Evolutionary conservation across 208 protist species (phyloP).

Genomic region (Leptomonas seymouri): DNA sequence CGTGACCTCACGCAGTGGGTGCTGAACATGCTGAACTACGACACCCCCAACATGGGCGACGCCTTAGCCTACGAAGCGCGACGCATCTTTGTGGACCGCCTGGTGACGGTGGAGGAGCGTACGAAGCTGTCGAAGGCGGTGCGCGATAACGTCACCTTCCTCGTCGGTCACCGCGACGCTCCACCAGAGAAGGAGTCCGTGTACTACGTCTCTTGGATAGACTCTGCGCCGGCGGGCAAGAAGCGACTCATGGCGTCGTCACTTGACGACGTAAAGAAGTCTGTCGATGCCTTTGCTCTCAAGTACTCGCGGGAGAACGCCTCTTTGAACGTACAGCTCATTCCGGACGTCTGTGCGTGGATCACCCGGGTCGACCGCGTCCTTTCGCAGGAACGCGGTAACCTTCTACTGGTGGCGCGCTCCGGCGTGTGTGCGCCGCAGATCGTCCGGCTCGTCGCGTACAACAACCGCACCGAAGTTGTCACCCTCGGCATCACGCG

Average conservation of each 20-base stretch:
- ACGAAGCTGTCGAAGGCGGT: slow-evolving; percentile 67
- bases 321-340: slow-evolving; percentile 93
- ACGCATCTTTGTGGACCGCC: slow-evolving; percentile 95
- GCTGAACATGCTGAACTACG: slow-evolving; percentile 93
- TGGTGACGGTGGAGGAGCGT: slow-evolving; percentile 89
- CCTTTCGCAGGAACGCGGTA: slow-evolving; percentile 93
- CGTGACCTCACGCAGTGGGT: slow-evolving; percentile 96
- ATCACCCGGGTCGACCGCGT: slow-evolving; percentile 96
- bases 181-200: slow-evolving; percentile 74
- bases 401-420: slow-evolving; percentile 94
- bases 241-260: slow-evolving; percentile 54
- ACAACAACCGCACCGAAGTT: slow-evolving; percentile 91
- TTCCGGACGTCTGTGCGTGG: slow-evolving; percentile 95
- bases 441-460: slow-evolving; percentile 90
- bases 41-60: slow-evolving; percentile 84
- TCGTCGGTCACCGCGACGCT: slow-evolving; percentile 69
- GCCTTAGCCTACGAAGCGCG: slow-evolving; percentile 94
- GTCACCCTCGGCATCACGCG: slow-evolving; percentile 90
- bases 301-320: slow-evolving; percentile 95
- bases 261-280: slow-evolving; percentile 80
- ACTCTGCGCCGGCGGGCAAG: slow-evolving; percentile 46
- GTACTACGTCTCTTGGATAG: slow-evolving; percentile 81
- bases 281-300: slow-evolving; percentile 63
- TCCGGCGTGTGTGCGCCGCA: slow-evolving; percentile 93
- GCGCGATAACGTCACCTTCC: slow-evolving; percentile 80